Base-by-base conservation (phyloP, 2,329 filamentous ascomycete genomes). In the Xylaria sp. region DNA sequence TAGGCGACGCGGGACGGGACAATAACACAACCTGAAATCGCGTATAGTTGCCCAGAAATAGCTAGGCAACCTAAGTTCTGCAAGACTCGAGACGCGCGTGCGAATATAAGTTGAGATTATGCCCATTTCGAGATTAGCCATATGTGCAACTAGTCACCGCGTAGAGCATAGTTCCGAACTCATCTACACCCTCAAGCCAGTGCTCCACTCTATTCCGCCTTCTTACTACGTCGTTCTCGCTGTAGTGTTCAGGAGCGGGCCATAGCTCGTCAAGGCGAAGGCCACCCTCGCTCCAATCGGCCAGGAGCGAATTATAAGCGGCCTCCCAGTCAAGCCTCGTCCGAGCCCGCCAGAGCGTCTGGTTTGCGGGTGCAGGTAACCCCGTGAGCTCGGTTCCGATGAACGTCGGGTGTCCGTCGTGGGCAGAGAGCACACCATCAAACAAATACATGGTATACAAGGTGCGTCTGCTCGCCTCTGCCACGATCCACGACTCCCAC, bases 401-500 rank as follows among this genome's bases (percentile, higher is more conserved):
- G 58, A 84, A 87, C 0, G 81, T 84, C 0, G 84, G 82, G 0
- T 85, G 71, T 0, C 79, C 79, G 5, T 85, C 79, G 9, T 82
- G 77, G 0, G 81, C 73, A 1, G 82, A 81, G 6, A 87, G 81
- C 0, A 86, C 74, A 50, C 82, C 86, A 66, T 86, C 85, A 51
- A 88, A 83, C 2, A 88, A 75, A 63, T 87, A 88, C 81, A 87
- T 84, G 0, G 80, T 79, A 66, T 81, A 87, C 0, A 89, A 68
- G 0, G 84, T 83, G 3, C 87, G 81, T 2, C 86, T 80, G 68
- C 87, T 88, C 0, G 86, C 80, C 51, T 86, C 84, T 0, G 82
- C 82, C 0, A 86, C 74, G 4, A 87, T 82, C 87, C 87, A 89
- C 0, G 80, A 77, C 65, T 87, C 85, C 86, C 86, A 87, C 6